A percentile compares a stretch with the other conserved stretches of the same genome.
Conservation (phyloP, 2,329 filamentous ascomycete species). For the Sclerotinia glacialis region DNA sequence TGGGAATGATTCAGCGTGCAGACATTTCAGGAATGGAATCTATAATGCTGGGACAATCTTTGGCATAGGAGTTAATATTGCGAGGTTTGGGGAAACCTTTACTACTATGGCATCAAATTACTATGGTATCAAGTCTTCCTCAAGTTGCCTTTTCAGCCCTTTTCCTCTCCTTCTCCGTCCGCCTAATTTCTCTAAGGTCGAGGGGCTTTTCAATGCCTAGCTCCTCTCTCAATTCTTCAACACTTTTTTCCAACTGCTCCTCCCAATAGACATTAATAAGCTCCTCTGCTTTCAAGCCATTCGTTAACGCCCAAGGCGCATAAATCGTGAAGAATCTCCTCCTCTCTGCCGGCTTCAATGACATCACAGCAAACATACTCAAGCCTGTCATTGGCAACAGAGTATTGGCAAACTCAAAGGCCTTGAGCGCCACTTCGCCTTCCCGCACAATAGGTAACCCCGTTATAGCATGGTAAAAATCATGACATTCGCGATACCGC, state of each 20-base stretch:
- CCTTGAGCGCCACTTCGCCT: constrained; percentile 95
- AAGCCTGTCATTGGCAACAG: constrained; percentile 92
- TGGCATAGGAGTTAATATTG: constrained; percentile 9
- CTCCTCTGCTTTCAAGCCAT: constrained; percentile 72
- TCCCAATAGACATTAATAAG: constrained; percentile 98
- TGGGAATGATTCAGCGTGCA: neutral
- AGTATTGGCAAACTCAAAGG: constrained; percentile 95
- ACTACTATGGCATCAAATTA: constrained; percentile 8
- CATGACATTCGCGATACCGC: constrained; percentile 93
- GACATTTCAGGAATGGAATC: neutral
- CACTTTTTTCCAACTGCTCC: constrained; percentile 82
- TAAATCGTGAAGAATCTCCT: constrained; percentile 71
- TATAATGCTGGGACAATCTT: constrained; percentile 2
- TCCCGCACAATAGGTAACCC: constrained; percentile 89
- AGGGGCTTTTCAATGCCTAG: constrained; percentile 86
- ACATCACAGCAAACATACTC: constrained; percentile 68
- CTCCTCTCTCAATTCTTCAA: constrained; percentile 68
- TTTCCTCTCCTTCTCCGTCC: constrained; percentile 64
- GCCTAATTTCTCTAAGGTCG: constrained; percentile 76
- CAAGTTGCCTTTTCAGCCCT: constrained; percentile 51
- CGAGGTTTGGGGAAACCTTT: constrained; percentile 7
- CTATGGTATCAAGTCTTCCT: constrained; percentile 35
- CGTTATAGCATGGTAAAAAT: constrained; percentile 95
- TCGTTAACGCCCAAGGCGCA: constrained; percentile 85
- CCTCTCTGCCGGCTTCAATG: constrained; percentile 61